These are phyloP conservation scores for Russula dissimulans DNA, from an alignment of 768 basidiomycete species.

Conservation along the genomic window DNA sequence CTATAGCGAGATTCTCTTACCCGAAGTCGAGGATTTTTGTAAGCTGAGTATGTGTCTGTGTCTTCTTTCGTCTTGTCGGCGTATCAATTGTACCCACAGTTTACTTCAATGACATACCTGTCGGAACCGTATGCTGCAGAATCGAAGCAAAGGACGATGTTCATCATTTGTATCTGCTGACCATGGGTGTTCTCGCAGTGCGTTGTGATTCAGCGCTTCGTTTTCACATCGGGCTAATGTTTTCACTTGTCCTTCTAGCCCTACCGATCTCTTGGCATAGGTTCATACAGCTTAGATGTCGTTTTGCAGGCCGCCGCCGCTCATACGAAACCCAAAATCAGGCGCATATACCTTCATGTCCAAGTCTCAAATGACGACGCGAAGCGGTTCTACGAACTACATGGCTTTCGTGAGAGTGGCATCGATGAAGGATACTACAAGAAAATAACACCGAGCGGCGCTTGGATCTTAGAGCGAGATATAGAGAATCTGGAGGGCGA, in stretches of 20 bases:
- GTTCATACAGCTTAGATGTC: conserved; percentile 60
- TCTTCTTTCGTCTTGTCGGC: conserved; percentile 1
- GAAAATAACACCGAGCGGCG: conserved; percentile 74
- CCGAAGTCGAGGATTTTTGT: conserved; percentile 79
- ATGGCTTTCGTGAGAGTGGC: conserved; percentile 66
- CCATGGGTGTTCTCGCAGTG: conserved; percentile 85
- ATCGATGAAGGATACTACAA: conserved; percentile 78
- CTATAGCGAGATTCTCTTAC: conserved; percentile 67
- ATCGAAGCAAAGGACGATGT: conserved; percentile 58
- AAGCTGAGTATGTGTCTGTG: conserved; percentile 60
- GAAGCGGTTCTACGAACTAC: conserved; percentile 73
- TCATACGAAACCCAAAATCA: conserved; percentile 52
- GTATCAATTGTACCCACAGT: conserved; percentile 37
- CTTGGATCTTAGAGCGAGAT: conserved; percentile 75
- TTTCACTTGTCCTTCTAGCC: conserved; percentile 40
- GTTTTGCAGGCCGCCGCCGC: conserved; percentile 55
- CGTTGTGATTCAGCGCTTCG: conserved; percentile 19
- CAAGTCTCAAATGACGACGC: conserved; percentile 74
- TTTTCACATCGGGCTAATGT: no score
- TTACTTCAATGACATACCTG: conserved; percentile 88
- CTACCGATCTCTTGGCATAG: conserved; percentile 72
- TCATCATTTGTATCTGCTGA: conserved; percentile 73
- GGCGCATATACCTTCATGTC: conserved; percentile 74
- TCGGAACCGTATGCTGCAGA: conserved; percentile 82
- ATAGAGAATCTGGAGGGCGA: conserved; percentile 22